Conservation (phyloP, 148 eudicot genomes). For the Rhododendron griersonianum region DNA sequence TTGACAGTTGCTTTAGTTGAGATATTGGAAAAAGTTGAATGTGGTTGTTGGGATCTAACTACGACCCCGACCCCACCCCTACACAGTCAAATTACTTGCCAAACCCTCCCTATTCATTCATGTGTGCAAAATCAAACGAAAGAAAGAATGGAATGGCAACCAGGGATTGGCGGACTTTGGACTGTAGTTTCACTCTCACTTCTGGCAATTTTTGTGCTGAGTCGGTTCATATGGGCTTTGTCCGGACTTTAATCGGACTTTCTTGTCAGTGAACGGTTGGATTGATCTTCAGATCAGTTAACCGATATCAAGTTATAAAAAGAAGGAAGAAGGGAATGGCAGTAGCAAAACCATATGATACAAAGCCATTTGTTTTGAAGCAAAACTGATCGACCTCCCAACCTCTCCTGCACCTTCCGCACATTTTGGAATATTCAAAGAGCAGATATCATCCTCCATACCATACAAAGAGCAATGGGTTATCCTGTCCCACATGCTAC, state of each 20-base stretch:
- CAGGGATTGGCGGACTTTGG: background rate
- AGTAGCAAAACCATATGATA: background rate
- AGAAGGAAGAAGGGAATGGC: background rate
- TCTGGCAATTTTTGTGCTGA: background rate
- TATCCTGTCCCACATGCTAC: background rate
- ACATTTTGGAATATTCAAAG: background rate
- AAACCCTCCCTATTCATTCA: background rate
- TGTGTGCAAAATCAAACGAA: background rate
- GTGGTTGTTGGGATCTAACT: background rate
- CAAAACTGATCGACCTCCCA: background rate
- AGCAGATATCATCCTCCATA: background rate
- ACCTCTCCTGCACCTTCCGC: background rate
- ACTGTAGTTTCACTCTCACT: background rate
- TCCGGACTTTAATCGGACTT: background rate
- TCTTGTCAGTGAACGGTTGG: background rate
- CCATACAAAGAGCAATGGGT: background rate
- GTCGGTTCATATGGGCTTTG: background rate
- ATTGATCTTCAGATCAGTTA: background rate
- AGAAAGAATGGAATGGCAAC: background rate
- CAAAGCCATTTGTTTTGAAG: background rate
- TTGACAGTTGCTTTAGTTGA: conserved; percentile 7
- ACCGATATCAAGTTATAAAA: too few relatives aligned
- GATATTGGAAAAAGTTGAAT: background rate
- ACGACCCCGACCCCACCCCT: background rate
- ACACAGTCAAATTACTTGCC: background rate